Base-by-base conservation (phyloP, 306 rosid genomes). In the Astragalus glycyphyllos region DNA sequence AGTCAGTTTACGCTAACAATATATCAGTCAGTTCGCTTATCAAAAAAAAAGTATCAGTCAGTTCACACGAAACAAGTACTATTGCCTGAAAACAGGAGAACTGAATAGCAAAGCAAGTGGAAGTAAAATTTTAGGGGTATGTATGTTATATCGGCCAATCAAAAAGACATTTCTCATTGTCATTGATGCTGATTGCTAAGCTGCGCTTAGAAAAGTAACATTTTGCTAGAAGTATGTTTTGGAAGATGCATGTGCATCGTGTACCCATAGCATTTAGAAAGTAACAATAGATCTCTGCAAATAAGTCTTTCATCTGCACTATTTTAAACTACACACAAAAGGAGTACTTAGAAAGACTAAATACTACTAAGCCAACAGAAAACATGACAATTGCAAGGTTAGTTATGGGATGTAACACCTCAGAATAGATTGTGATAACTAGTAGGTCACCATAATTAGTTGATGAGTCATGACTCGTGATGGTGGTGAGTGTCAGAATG, bases 31-130 rank as follows among this genome's bases (percentile, higher is more conserved):
- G 37, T 20, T 42, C 53, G n/a, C n/a, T n/a, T n/a, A n/a, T n/a
- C n/a, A n/a, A n/a, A n/a, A n/a, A n/a, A n/a, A n/a, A 75, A 59
- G 29, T 20, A 50, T 44, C 68, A 42, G 68, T 20, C 68, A 62
- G 37, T 20, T 42, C 53, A 62, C 53, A 11, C 29, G 40, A 62
- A 42, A 59, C 7, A 7, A 16, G 50, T 61, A 38, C 17, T 62
- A 55, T 32, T 7, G 1, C 48, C 47, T 16, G 45, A 68, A 47
- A 26, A 58, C 62, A 40, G 38, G 44, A 38, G 34, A 47, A 29
- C 50, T 26, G 11, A 49, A 58, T 41, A 57, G 65, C 41, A 64
- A 71, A 34, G 67, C 37, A 47, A 45, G 61, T 26, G 23, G 37
- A 63, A 51, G 20, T 15, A 61, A 62, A 11, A 4, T 9, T 54